Percentiles rank a stretch among this genome's conserved stretches.
Evolutionary conservation across 352 stramenopile genomes (phyloP).

Genomic region (Pythium brachiatum): DNA sequence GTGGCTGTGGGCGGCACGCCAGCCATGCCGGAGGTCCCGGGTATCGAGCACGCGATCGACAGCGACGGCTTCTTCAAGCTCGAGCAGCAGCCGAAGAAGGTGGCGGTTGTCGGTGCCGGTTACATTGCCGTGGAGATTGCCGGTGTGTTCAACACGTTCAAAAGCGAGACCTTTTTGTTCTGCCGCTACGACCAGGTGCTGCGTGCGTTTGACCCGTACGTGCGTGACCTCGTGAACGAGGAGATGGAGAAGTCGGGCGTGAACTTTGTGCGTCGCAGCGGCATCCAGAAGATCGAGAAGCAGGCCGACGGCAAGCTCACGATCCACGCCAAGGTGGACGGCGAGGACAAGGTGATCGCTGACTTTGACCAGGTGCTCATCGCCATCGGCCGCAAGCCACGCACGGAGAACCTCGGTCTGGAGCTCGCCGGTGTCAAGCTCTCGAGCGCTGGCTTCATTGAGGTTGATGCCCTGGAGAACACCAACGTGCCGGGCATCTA

Average conservation of each 20-base stretch:
- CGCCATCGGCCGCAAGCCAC: constrained; percentile 85
- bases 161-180: constrained; percentile 90
- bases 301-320: constrained; percentile 82
- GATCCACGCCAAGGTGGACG: constrained; percentile 54
- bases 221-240: constrained; percentile 74
- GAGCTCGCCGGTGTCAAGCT: constrained; percentile 75
- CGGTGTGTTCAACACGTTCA: constrained; percentile 92
- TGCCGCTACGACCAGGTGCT: constrained; percentile 87
- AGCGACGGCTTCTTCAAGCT: constrained; percentile 98
- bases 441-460: constrained; percentile 78
- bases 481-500: constrained; percentile 87
- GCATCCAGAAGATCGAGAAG: constrained; percentile 79
- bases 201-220: constrained; percentile 88
- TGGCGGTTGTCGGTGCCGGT: constrained; percentile 95
- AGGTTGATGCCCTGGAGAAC: constrained; percentile 91
- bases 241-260: constrained; percentile 74
- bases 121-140: constrained; percentile 99
- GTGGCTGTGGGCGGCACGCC: constrained; percentile 94
- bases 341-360: constrained; percentile 42
- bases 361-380: constrained; percentile 63
- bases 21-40: constrained; percentile 72
- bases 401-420: constrained; percentile 85
- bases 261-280: constrained; percentile 52
- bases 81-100: constrained; percentile 88
- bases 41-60: constrained; percentile 93